Base-by-base conservation (phyloP, 192 early-diverging fungal genomes). In the Mortierella claussenii region DNA sequence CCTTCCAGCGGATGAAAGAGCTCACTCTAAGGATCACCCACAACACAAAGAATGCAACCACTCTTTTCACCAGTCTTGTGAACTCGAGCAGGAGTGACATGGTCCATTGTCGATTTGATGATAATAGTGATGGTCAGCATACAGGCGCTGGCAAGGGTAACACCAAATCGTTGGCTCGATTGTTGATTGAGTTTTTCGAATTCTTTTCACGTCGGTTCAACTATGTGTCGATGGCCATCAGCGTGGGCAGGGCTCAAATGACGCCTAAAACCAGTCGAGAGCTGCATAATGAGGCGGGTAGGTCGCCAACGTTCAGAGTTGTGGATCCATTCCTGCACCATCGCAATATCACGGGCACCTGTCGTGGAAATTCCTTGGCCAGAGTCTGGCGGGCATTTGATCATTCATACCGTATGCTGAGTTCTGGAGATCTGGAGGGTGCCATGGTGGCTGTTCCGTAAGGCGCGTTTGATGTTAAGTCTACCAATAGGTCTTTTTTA, bases 311-410 rank as follows among this genome's bases (percentile, higher is more conserved):
- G 4, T 65, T 73, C 9, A 57, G 61, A 20, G 55, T 73, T 18
- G 40, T 73, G 11, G 69, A 73, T 20, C 69, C 69, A 2, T 73
- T 73, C 34, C n/a, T 65, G 37, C 69, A 73, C 37, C 69, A 73
- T 59, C 46, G 69, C 12, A 73, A 73, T 27, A 59, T 65, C 11
- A 65, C 69, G 13, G 69, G 69, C 0, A 58, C 48, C 5, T 58
- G 55, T 53, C 46, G 61, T 20, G 69, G 69, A 0, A 49, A 64
- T 7, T 44, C 48, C 3, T 31, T 73, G 20, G 55, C 15, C 3
- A 56, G 47, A 46, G 48, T 73, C 0, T 73, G 69, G 69, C 43
- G 49, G 30, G 60, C 55, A 0, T 73, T 73, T 65, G 62, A 73
- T 58, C 61, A 73, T 59, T 49, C 47, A 5, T 73, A 73, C 43